phyloP scores from a whole-genome alignment of 2,329 filamentous ascomycete genomes.

The Aspergillus puulaauensis region DNA sequence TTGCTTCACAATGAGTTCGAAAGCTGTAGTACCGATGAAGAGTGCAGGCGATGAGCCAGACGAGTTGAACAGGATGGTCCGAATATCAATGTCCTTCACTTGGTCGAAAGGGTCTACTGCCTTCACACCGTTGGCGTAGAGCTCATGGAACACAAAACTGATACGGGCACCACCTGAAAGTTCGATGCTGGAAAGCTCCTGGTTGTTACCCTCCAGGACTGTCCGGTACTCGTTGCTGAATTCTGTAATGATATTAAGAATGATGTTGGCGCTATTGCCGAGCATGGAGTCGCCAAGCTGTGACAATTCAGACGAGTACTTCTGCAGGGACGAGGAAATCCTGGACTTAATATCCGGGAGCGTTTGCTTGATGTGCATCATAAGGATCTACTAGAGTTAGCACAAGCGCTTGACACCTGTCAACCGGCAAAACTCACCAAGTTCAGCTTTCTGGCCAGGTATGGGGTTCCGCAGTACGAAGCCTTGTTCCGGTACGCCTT shows the following conservation, averaged over 20 bases:
- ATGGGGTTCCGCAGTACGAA: constrained; percentile 96
- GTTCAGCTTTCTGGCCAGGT: constrained; percentile 94
- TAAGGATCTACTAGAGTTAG: constrained; percentile 67
- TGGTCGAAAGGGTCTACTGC: constrained; percentile 96
- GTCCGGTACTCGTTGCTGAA: constrained; percentile 98
- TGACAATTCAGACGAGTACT: constrained; percentile 80
- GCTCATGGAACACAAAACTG: constrained; percentile 98
- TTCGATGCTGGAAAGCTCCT: constrained; percentile 90
- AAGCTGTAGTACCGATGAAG: constrained; percentile 97
- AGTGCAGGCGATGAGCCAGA: constrained; percentile 96
- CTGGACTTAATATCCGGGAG: constrained; percentile 97
- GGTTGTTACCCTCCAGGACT: constrained; percentile 93
- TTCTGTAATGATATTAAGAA: constrained; percentile 98
- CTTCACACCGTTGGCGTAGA: constrained; percentile 97
- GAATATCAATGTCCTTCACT: constrained; percentile 96
- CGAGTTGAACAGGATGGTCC: constrained; percentile 96
- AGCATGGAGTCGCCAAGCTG: constrained; percentile 90
- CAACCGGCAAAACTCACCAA: constrained; percentile 48
- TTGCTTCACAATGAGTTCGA: constrained; percentile 97
- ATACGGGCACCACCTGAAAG: constrained; percentile 96
- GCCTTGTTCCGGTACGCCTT: constrained; percentile 98
- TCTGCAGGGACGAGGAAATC: constrained; percentile 89
- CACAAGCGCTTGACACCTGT: neutral
- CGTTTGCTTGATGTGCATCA: constrained; percentile 99
- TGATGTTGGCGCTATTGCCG: constrained; percentile 92